phyloP scores from a whole-genome alignment of 805 yeast species.

The Kuraishia piskuri region DNA sequence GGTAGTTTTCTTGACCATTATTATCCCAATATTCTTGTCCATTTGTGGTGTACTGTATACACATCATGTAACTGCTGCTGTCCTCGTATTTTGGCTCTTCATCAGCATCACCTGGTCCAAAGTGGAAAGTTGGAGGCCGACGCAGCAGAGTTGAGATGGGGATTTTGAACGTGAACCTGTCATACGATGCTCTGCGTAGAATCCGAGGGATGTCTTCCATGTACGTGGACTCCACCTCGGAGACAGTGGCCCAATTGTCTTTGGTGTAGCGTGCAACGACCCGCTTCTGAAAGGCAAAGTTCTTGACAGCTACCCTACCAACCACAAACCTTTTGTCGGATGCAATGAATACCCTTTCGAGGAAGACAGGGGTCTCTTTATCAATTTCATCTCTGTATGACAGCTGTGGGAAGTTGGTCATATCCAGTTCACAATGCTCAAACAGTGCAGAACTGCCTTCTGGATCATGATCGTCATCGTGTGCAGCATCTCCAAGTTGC shows the following conservation, averaged over 20 bases:
- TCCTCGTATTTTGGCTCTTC: not conserved
- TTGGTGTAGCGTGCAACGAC: conserved; percentile 68
- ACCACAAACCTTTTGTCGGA: conserved; percentile 47
- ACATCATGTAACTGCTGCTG: conserved; percentile 28
- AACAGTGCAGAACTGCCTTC: conserved; percentile 10
- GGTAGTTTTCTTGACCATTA: conserved; percentile 52
- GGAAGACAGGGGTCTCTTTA: conserved; percentile 38
- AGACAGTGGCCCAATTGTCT: conserved; percentile 71
- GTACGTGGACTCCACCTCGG: conserved; percentile 59
- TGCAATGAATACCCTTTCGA: conserved; percentile 57
- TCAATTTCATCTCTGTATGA: conserved; percentile 37
- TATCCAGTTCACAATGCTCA: conserved; percentile 36
- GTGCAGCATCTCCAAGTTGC: conserved; percentile 18
- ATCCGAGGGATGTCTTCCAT: conserved; percentile 44
- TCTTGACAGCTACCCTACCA: conserved; percentile 76
- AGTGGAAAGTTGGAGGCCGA: not conserved
- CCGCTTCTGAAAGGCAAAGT: conserved; percentile 57
- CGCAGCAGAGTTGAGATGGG: conserved; percentile 34
- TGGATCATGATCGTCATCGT: conserved; percentile 12
- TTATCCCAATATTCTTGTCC: conserved; percentile 71
- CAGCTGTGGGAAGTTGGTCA: conserved; percentile 32
- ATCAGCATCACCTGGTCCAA: not conserved
- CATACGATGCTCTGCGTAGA: conserved; percentile 45
- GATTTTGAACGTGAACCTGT: conserved; percentile 63
- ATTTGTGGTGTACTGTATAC: conserved; percentile 45